These are phyloP conservation scores for Chaetothyriales sp. DNA, from an alignment of 2,329 filamentous ascomycete genomes.

Conservation along the genomic window DNA sequence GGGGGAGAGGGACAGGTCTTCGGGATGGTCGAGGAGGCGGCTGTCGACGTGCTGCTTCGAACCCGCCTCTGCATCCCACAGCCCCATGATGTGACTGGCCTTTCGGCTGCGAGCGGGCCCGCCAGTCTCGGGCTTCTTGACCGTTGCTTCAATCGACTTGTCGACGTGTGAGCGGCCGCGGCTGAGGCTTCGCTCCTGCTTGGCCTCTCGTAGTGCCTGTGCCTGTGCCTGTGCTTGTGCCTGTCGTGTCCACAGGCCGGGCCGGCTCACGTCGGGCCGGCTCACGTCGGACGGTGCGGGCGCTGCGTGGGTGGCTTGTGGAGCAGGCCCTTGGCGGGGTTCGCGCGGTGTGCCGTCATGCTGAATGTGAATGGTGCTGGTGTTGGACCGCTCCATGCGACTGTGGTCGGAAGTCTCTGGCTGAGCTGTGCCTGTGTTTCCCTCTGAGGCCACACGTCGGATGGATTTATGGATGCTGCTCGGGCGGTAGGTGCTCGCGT, in stretches of 20 bases:
- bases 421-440: constrained; percentile 11
- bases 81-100: constrained; percentile 50
- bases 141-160: constrained; percentile 50
- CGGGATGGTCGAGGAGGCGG: background rate
- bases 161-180: constrained; percentile 39
- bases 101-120: constrained; percentile 48
- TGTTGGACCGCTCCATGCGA: background rate
- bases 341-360: constrained; percentile 16
- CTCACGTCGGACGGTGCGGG: background rate
- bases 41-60: background rate
- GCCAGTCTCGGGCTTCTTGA: constrained; percentile 43
- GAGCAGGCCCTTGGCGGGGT: background rate
- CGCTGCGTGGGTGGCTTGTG: background rate
- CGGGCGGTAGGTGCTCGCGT: constrained; percentile 16
- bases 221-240: no score
- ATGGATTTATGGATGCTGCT: constrained; percentile 2
- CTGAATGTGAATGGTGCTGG: background rate
- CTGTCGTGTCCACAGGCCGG: constrained; percentile 1
- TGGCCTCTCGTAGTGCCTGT: constrained; percentile 15
- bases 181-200: constrained; percentile 27
- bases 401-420: background rate
- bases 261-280: background rate
- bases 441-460: constrained; percentile 14
- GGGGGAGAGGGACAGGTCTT: background rate
- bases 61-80: constrained; percentile 37